Conservation (phyloP, 2,329 filamentous ascomycete species). For the Balansia obtecta region DNA sequence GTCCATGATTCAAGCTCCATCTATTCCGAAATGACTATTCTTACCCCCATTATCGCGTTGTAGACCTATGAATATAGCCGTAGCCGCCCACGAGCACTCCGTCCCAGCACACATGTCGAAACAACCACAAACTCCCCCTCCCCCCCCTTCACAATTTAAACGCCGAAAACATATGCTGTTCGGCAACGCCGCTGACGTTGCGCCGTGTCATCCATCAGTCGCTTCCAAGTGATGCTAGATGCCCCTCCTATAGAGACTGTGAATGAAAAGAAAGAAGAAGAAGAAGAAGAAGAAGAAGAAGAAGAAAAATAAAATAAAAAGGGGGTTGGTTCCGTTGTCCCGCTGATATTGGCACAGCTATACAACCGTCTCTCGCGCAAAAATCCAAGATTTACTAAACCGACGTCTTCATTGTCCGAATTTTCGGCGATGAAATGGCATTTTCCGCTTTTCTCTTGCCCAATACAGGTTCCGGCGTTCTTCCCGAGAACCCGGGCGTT, state of each 20-base stretch:
- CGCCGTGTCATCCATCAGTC: not conserved
- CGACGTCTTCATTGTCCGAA: conserved; percentile 23
- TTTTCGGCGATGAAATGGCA: conserved; percentile 26
- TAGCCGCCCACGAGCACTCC: not conserved
- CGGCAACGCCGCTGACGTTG: not conserved
- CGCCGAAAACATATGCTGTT: conserved; percentile 3
- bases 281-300: not conserved
- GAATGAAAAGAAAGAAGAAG: not conserved
- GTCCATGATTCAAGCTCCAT: too few species aligned
- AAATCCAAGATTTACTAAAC: conserved; percentile 10
- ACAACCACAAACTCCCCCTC: not conserved
- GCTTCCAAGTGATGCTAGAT: not conserved
- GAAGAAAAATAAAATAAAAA: not conserved
- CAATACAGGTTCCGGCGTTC: conserved; percentile 52
- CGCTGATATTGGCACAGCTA: too few species aligned
- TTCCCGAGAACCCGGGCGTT: conserved; percentile 27
- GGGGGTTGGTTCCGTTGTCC: not conserved
- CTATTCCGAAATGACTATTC: too few species aligned
- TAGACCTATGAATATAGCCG: not conserved
- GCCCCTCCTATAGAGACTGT: not conserved
- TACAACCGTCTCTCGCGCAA: not conserved
- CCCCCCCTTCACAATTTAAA: not conserved
- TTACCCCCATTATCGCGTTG: not conserved
- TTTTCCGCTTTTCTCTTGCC: conserved; percentile 68
- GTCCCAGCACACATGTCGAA: not conserved